Base-by-base conservation (phyloP, 2,329 filamentous ascomycete species). In the Daldinia sp. region DNA sequence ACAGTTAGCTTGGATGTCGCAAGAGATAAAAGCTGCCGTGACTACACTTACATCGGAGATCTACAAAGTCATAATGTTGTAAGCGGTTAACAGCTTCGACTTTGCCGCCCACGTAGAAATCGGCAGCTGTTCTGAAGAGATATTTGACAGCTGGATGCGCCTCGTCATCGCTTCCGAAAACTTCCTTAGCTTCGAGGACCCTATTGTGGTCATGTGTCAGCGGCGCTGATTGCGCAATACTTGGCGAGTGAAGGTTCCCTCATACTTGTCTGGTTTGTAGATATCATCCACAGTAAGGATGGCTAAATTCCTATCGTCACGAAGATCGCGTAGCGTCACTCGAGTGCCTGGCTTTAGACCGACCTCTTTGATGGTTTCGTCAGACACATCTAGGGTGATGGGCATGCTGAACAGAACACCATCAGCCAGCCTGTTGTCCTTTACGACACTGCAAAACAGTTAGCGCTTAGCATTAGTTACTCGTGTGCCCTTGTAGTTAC, bases 51-150 rank as follows among this genome's bases (percentile, higher is more conserved):
- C 92, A 98, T 86, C 96, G 90, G 67, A 98, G 89, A 78, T 93
- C 96, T 75, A 98, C 93, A 85, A 98, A 98, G 85, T 99, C 96
- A 86, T 99, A 99, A 87, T 99, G 96, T 85, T 97, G 94, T 69
- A 97, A 88, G 75, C 93, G 92, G 88, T 95, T 95, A 80, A 99
- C 90, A 70, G 96, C 96, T 80, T 98, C 93, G 72, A 99, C 85
- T 89, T 97, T 98, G 80, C 96, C 96, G 79, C 96, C 96, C 70
- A 99, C 88, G 82, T 98, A 98, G 82, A 90, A 97, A 68, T 97
- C 94, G 77, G 93, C 86, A 70, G 92, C 91, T 41, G 89, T 91
- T 77, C 90, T 87, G 85, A 91, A 91, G 70, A 99, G 90, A 85
- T 97, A 96, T 83, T 92, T 93, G 81, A 98, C 88, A 69, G 96